Percentiles rank a stretch among this genome's conserved stretches.
phyloP scores from a whole-genome alignment of 176 grass and related monocot genomes.

The Olyra latifolia region DNA sequence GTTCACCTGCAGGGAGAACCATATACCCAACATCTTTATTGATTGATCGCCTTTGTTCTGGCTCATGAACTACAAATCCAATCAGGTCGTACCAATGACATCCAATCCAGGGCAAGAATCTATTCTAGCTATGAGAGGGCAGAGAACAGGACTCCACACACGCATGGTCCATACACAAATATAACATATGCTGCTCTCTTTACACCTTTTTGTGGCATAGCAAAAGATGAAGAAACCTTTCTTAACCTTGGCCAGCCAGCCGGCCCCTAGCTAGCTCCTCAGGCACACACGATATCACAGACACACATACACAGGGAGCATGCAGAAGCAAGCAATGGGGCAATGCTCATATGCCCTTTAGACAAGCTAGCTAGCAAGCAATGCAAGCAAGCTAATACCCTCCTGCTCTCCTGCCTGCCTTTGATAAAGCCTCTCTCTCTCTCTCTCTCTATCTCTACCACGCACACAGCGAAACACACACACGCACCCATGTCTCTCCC shows the following conservation, averaged over 20 bases:
- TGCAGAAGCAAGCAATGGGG: slow-evolving; percentile 26
- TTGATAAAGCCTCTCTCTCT: slow-evolving; percentile 57
- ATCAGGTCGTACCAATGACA: slow-evolving; percentile 28
- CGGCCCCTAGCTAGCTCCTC: slow-evolving; percentile 9
- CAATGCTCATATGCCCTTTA: slow-evolving; percentile 41
- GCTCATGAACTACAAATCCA: slow-evolving; percentile 29
- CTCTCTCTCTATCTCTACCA: slow-evolving; percentile 22
- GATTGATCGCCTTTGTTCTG: slow-evolving; percentile 20
- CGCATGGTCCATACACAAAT: slow-evolving; percentile 33
- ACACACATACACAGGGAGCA: neutral
- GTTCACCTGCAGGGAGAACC: neutral
- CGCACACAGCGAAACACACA: slow-evolving; percentile 18
- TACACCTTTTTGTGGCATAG: slow-evolving; percentile 37
- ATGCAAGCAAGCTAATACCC: slow-evolving; percentile 32
- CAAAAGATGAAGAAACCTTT: slow-evolving; percentile 55
- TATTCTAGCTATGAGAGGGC: slow-evolving; percentile 31
- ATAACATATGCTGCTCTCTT: slow-evolving; percentile 27
- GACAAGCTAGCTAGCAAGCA: slow-evolving; percentile 1
- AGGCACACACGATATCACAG: neutral
- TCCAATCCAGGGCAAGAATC: slow-evolving; percentile 21
- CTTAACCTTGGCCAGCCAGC: slow-evolving; percentile 33
- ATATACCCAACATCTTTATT: neutral
- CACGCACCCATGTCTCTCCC: slow-evolving; percentile 51
- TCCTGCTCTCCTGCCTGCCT: slow-evolving; percentile 40
- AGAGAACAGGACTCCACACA: slow-evolving; percentile 4